Conservation (phyloP, 1,284 basidiomycete species). For the Mycena sp. region DNA sequence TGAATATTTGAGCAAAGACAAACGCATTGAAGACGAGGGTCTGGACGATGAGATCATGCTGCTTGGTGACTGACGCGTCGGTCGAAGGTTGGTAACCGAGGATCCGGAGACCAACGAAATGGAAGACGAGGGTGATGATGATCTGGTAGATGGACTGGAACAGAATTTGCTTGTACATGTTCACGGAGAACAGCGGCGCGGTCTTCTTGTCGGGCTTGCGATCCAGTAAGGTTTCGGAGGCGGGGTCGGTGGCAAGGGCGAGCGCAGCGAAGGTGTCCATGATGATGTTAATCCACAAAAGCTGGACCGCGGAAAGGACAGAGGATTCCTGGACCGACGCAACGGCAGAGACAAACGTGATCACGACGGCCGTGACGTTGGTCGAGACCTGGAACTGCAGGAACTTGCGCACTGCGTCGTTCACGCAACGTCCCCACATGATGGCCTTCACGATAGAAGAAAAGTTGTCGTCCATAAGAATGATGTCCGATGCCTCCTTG, state of each 20-base stretch:
- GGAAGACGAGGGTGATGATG: slow-evolving; percentile 86
- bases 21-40: slow-evolving; percentile 97
- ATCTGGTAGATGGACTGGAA: slow-evolving; percentile 93
- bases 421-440: slow-evolving; percentile 99
- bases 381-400: slow-evolving; percentile 98
- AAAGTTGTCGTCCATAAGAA: slow-evolving; percentile 99
- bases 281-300: slow-evolving; percentile 97
- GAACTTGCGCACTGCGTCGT: slow-evolving; percentile 97
- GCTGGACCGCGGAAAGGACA: slow-evolving; percentile 92
- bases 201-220: slow-evolving; percentile 92
- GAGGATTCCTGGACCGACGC: slow-evolving; percentile 82
- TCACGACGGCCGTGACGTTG: slow-evolving; percentile 94
- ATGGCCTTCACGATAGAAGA: slow-evolving; percentile 96
- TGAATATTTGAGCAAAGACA: slow-evolving; percentile 96
- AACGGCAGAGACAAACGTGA: slow-evolving; percentile 93
- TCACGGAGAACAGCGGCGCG: slow-evolving; percentile 88
- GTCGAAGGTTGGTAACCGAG: slow-evolving; percentile 64
- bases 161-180: slow-evolving; percentile 96
- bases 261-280: slow-evolving; percentile 99
- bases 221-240: slow-evolving; percentile 82
- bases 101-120: slow-evolving; percentile 84
- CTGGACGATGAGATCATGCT: slow-evolving; percentile 68
- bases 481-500: slow-evolving; percentile 99
- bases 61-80: slow-evolving; percentile 41
- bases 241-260: slow-evolving; percentile 96